Percentiles rank a stretch among this genome's conserved stretches.
These are phyloP conservation scores for Russula compacta DNA, from an alignment of 768 basidiomycete genomes.

Conservation along the genomic window DNA sequence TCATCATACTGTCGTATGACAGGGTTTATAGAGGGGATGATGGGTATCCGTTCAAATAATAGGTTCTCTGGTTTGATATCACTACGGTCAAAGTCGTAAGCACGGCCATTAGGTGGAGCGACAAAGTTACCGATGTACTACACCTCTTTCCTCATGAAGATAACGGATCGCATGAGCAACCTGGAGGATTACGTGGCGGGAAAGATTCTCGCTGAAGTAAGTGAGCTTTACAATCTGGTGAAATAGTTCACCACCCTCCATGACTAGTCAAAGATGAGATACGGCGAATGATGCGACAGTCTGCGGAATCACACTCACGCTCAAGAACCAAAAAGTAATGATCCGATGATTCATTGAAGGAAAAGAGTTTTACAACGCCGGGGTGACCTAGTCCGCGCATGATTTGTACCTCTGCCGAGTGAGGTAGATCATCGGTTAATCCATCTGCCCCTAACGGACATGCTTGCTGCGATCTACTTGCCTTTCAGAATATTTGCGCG, in stretches of 20 bases:
- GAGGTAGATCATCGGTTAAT: not conserved
- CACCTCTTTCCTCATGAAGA: slow-evolving; percentile 94
- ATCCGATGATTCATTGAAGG: slow-evolving; percentile 87
- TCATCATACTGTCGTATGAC: slow-evolving; percentile 86
- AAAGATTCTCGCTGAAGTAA: slow-evolving; percentile 96
- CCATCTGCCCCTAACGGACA: not conserved
- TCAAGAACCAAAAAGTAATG: slow-evolving; percentile 94
- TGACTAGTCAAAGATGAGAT: slow-evolving; percentile 42
- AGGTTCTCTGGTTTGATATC: slow-evolving; percentile 99
- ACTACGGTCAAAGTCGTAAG: slow-evolving; percentile 24
- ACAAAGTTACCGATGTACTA: slow-evolving; percentile 70
- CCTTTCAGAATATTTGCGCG: slow-evolving; percentile 97
- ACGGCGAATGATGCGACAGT: not conserved
- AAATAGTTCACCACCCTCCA: slow-evolving; percentile 98
- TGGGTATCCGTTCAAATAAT: slow-evolving; percentile 86
- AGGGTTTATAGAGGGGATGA: slow-evolving; percentile 73
- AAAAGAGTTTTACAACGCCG: slow-evolving; percentile 84
- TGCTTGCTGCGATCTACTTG: slow-evolving; percentile 22
- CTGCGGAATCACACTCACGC: slow-evolving; percentile 39
- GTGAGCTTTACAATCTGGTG: slow-evolving; percentile 99
- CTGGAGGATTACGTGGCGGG: slow-evolving; percentile 94
- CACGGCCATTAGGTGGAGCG: not conserved
- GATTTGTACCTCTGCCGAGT: slow-evolving; percentile 83
- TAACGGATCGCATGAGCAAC: slow-evolving; percentile 91
- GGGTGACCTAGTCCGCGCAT: slow-evolving; percentile 94